A percentile compares a stretch with the other conserved stretches of the same genome.
Conservation (phyloP, 1,139 yeast species). For the Yarrowia galli region DNA sequence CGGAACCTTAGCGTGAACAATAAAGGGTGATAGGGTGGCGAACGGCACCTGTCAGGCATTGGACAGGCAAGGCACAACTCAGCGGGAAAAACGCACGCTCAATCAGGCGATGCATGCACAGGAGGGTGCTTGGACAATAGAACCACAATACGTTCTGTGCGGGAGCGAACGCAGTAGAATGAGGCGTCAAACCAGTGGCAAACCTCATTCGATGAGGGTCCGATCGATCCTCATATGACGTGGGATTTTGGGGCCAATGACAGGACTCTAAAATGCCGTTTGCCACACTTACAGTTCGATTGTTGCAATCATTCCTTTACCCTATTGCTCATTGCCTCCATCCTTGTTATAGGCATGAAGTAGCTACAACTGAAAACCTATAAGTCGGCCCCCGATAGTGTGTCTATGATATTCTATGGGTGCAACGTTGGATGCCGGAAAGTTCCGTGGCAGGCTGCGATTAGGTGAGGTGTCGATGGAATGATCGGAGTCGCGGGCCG, state of each 20-base stretch:
- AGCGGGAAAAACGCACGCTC: constrained; percentile 33
- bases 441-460: constrained; percentile 4
- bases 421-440: neutral
- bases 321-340: constrained; percentile 7
- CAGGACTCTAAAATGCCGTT: constrained; percentile 9
- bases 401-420: neutral
- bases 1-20: neutral
- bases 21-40: constrained; percentile 20
- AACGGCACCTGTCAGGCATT: constrained; percentile 28
- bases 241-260: constrained; percentile 2
- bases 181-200: neutral
- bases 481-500: neutral
- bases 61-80: constrained; percentile 32
- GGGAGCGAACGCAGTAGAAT: neutral
- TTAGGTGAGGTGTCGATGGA: neutral
- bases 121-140: constrained; percentile 8
- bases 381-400: constrained; percentile 15
- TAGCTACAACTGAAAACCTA: constrained; percentile 1
- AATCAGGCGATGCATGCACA: constrained; percentile 31
- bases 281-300: constrained; percentile 18
- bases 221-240: neutral
- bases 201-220: neutral
- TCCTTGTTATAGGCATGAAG: too few species aligned
- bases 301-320: neutral
- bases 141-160: neutral